Evolutionary conservation across 164 flowering plant species (phyloP).

Genomic region (Tetracentron sinense): DNA sequence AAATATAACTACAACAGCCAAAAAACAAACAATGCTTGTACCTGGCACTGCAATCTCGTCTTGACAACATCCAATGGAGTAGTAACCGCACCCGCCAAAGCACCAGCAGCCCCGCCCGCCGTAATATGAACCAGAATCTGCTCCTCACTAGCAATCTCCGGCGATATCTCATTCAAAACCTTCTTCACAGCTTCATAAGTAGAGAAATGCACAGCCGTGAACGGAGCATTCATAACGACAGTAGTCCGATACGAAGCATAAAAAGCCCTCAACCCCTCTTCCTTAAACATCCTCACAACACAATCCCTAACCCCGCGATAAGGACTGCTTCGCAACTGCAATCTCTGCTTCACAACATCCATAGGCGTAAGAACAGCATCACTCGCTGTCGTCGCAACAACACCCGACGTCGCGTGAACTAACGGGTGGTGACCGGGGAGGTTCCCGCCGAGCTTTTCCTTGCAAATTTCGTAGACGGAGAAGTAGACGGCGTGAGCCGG

Average conservation of each 20-base stretch:
- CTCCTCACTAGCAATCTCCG: conserved; percentile 22
- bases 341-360: conserved; percentile 31
- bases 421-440: conserved; percentile 22
- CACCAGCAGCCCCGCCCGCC: conserved; percentile 29
- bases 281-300: conserved; percentile 20
- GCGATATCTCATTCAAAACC: conserved; percentile 19
- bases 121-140: conserved; percentile 20
- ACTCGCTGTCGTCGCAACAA: conserved; percentile 26
- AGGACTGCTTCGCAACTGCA: conserved; percentile 23
- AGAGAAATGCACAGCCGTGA: conserved; percentile 25
- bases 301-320: conserved; percentile 26
- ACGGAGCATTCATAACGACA: conserved; percentile 29
- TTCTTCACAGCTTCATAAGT: conserved; percentile 28
- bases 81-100: conserved; percentile 26
- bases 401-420: conserved; percentile 20
- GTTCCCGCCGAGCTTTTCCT: conserved; percentile 20
- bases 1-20: neutral
- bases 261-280: conserved; percentile 24
- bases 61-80: conserved; percentile 32
- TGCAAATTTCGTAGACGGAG: conserved; percentile 50
- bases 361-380: conserved; percentile 28
- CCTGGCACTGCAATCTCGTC: conserved; percentile 31
- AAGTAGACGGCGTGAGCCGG: conserved; percentile 86
- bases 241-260: conserved; percentile 25
- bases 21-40: neutral